These are phyloP conservation scores for Vanderwaltozyma yarrowii DNA, from an alignment of 805 yeast species.

Conservation along the genomic window DNA sequence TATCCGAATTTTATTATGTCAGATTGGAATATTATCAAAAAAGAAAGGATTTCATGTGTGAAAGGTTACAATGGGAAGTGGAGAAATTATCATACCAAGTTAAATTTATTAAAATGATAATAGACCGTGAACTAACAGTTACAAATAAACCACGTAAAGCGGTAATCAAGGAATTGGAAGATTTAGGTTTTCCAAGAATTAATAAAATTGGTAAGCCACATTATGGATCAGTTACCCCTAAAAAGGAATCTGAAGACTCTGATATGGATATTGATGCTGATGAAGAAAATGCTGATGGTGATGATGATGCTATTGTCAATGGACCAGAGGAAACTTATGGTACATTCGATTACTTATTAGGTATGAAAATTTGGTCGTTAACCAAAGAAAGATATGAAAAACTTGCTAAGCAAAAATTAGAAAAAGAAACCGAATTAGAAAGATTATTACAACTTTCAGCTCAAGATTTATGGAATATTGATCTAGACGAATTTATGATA, in stretches of 20 bases:
- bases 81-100: conserved; percentile 76
- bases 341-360: conserved; percentile 76
- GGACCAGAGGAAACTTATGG: conserved; percentile 44
- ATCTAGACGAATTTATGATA: conserved; percentile 61
- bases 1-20: conserved; percentile 75
- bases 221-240: conserved; percentile 31
- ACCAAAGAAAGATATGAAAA: conserved; percentile 83
- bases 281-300: conserved; percentile 33
- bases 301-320: conserved; percentile 30
- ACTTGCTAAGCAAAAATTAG: conserved; percentile 61
- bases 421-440: conserved; percentile 62
- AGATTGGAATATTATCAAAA: conserved; percentile 85
- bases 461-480: conserved; percentile 80
- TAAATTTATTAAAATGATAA: conserved; percentile 80
- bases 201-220: conserved; percentile 60
- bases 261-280: conserved; percentile 33
- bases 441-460: conserved; percentile 57
- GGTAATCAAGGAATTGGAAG: conserved; percentile 53
- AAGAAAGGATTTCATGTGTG: conserved; percentile 73
- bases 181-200: conserved; percentile 63
- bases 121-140: conserved; percentile 59
- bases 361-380: conserved; percentile 90
- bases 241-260: conserved; percentile 25
- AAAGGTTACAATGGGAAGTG: conserved; percentile 60
- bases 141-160: conserved; percentile 63